Percentiles rank a stretch among this genome's conserved stretches.
phyloP scores from a whole-genome alignment of 2,329 filamentous ascomycete genomes.

The Alternaria arbusti region DNA sequence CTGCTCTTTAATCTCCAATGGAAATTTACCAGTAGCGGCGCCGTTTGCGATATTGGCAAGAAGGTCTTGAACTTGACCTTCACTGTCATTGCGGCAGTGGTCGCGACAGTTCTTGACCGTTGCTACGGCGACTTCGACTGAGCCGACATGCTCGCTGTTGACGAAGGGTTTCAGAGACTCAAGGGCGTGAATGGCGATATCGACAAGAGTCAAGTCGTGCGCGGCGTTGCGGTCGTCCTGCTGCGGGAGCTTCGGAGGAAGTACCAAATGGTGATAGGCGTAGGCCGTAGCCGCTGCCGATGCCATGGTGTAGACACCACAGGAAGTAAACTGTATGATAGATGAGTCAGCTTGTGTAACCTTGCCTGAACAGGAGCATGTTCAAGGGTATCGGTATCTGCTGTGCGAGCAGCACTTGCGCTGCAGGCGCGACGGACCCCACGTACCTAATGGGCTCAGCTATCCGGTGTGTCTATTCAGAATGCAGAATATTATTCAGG shows the following conservation, averaged over 20 bases:
- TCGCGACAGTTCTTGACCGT: slow-evolving; percentile 24
- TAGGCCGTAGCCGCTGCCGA: slow-evolving; percentile 11
- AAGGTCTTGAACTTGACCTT: slow-evolving; percentile 11
- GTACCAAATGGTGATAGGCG: slow-evolving; percentile 53
- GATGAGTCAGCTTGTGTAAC: not conserved
- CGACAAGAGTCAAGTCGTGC: slow-evolving; percentile 22
- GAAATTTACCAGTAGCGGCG: slow-evolving; percentile 26
- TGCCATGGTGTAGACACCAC: slow-evolving; percentile 2
- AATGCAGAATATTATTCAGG: not conserved
- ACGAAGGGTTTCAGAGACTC: slow-evolving; percentile 8
- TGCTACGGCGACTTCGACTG: slow-evolving; percentile 11
- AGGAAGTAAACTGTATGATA: not conserved
- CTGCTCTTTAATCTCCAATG: slow-evolving; percentile 53
- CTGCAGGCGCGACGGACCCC: not conserved
- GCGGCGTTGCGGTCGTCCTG: slow-evolving; percentile 27
- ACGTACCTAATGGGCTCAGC: not conserved
- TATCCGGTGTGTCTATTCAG: not conserved
- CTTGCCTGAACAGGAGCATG: not conserved
- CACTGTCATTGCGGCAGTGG: slow-evolving; percentile 14
- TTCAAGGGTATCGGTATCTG: not conserved
- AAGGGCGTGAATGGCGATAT: slow-evolving; percentile 16
- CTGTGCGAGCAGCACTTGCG: not conserved
- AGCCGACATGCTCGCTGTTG: not conserved
- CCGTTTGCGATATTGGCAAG: slow-evolving; percentile 22
- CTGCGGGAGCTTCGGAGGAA: slow-evolving; percentile 58